Evolutionary conservation across 495 filamentous ascomycete genomes (phyloP).

Genomic region (Talaromyces borbonicus): DNA sequence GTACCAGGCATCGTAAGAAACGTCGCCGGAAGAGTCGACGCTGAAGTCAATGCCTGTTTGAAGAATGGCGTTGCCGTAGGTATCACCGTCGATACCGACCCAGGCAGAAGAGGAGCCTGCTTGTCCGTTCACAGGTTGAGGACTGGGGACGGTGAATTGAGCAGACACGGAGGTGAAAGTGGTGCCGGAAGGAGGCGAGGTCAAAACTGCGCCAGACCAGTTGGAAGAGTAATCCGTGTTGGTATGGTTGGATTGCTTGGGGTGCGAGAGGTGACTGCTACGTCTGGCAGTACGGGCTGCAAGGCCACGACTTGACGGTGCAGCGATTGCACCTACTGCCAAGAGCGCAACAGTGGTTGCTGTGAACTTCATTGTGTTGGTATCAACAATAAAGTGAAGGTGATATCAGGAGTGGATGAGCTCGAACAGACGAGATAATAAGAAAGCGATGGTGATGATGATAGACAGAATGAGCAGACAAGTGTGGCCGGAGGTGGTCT

Average conservation of each 20-base stretch:
- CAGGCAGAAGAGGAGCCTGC: constrained; percentile 41
- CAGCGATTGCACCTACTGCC: constrained; percentile 17
- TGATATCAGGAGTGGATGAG: background rate
- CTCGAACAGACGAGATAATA: background rate
- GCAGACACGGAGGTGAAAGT: constrained; percentile 44
- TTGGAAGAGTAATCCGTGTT: constrained; percentile 43
- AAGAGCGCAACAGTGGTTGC: constrained; percentile 12
- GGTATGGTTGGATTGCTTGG: constrained; percentile 18
- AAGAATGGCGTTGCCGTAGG: constrained; percentile 46
- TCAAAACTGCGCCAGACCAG: constrained; percentile 50
- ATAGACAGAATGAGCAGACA: background rate
- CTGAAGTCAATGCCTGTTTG: constrained; percentile 55
- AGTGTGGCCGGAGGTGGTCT: background rate
- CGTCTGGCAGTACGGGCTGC: constrained; percentile 11
- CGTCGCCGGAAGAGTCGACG: constrained; percentile 21
- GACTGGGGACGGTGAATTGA: constrained; percentile 45
- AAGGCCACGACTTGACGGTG: constrained; percentile 15
- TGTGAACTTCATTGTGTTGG: constrained; percentile 1
- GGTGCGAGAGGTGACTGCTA: constrained; percentile 15
- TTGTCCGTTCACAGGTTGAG: constrained; percentile 32
- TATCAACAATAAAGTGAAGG: background rate
- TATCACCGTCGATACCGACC: constrained; percentile 55
- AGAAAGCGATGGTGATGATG: background rate
- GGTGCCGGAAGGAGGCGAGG: constrained; percentile 21
- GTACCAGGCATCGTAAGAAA: constrained; percentile 49